phyloP scores from a whole-genome alignment of 2,329 filamentous ascomycete genomes.

The Botrytis porri region DNA sequence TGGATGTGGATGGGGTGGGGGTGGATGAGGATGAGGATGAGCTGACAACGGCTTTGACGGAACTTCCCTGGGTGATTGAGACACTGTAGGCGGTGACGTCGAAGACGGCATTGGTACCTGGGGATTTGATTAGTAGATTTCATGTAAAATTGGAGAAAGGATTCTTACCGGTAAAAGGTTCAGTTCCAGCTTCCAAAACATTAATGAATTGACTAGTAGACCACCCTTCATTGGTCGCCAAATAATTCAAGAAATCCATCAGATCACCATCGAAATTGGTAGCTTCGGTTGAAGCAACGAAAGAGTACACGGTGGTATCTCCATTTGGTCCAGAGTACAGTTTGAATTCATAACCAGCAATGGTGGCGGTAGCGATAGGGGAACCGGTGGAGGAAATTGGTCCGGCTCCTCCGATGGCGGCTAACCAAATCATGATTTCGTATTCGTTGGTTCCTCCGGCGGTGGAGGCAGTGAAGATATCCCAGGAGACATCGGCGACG shows the following conservation, averaged over 20 bases:
- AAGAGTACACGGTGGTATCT: constrained; percentile 59
- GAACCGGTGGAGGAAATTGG: constrained; percentile 54
- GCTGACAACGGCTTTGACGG: not conserved
- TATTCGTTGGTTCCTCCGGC: constrained; percentile 49
- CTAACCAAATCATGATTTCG: constrained; percentile 66
- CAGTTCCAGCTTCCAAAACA: constrained; percentile 53
- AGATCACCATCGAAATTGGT: constrained; percentile 56
- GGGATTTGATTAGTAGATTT: not conserved
- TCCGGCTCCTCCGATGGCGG: constrained; percentile 54
- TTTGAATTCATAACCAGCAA: constrained; percentile 54
- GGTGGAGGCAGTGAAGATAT: constrained; percentile 55
- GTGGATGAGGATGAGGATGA: not conserved
- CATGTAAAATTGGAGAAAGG: no score
- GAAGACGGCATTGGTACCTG: constrained; percentile 12
- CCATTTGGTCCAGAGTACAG: constrained; percentile 59
- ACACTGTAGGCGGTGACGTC: constrained; percentile 14
- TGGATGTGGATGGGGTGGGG: not conserved
- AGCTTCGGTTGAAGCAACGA: constrained; percentile 48
- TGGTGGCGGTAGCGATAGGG: constrained; percentile 51
- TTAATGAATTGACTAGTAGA: constrained; percentile 51
- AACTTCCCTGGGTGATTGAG: not conserved
- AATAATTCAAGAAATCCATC: constrained; percentile 55
- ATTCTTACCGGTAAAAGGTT: constrained; percentile 48
- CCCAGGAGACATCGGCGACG: constrained; percentile 59
- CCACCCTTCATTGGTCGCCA: constrained; percentile 49